Evolutionary conservation across 495 filamentous ascomycete genomes (phyloP), one percentile per base, ranked within the genome.

Genomic region (Lindgomyces ingoldianus): DNA sequence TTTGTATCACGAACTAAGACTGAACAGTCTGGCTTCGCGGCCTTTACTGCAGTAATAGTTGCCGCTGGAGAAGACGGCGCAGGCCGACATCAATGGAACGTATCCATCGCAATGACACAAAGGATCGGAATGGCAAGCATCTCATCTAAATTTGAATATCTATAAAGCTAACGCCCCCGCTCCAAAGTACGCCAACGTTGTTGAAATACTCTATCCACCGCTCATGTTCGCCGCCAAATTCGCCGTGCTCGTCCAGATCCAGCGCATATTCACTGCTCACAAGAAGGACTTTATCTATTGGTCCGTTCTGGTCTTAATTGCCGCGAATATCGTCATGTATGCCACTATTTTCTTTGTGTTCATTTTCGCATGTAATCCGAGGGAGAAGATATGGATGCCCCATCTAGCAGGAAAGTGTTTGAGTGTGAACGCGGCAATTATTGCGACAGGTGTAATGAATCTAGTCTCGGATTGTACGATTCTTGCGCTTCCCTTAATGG

Each of bases 1-100:
- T 19, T 21, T 3, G 6, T 14, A n/a, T 49, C n/a, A 52, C 10
- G 4, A 11, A 14, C 11, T 26, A n/a, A n/a, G n/a, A n/a, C n/a
- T n/a, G n/a, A n/a, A 4, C 44, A 57, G 47, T 24, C 48, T 12
- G 27, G 42, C 42, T 54, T 65, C 12, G 36, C 36, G 19, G 57
- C 45, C 16, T 59, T 54, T 14, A 24, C 26, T 22, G 62, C 49
- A 1, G 46, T 59, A 27, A 56, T 57, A 36, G n/a, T 45, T 26
- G 30, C 16, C 22, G 42, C 65, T 6, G 27, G 21, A 16, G 30
- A 59, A n/a, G 30, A 58, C n/a, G 62, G 62, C 21, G 51, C 60
- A 11, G 62, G 67, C 14, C 51, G 36, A 29, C 68, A 68, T 52
- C 64, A 68, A 33, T 70, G 68, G 68, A 68, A 70, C 29, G 49